phyloP scores from a whole-genome alignment of 2,329 filamentous ascomycete species.

The Aspergillus luchuensis region DNA sequence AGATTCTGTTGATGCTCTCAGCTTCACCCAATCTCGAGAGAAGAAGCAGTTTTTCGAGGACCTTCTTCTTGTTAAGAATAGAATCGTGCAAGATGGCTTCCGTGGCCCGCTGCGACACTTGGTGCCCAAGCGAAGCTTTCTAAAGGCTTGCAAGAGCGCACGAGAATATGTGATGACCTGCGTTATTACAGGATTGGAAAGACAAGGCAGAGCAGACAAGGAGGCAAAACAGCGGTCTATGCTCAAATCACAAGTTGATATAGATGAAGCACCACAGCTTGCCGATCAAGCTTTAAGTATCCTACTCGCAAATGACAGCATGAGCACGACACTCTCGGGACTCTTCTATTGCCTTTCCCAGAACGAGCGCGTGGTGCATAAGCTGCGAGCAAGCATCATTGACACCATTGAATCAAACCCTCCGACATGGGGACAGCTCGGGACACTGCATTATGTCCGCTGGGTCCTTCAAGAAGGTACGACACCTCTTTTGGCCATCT shows the following conservation, averaged over 20 bases:
- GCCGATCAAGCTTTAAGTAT: constrained; percentile 13
- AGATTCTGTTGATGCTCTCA: constrained; percentile 6
- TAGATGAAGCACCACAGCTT: background rate
- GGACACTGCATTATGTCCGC: constrained; percentile 14
- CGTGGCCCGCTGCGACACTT: constrained; percentile 11
- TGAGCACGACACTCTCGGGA: constrained; percentile 18
- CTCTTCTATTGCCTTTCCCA: constrained; percentile 14
- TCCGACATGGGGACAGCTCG: constrained; percentile 14
- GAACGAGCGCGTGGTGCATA: constrained; percentile 7
- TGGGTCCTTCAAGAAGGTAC: constrained; percentile 8
- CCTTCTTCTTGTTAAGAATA: constrained; percentile 9
- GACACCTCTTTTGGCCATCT: background rate
- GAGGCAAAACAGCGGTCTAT: background rate
- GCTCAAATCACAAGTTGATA: background rate
- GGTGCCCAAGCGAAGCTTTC: background rate
- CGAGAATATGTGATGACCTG: constrained; percentile 1
- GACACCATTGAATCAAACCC: constrained; percentile 3
- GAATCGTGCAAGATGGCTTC: constrained; percentile 13
- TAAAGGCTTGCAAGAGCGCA: background rate
- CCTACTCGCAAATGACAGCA: constrained; percentile 17
- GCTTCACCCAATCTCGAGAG: background rate
- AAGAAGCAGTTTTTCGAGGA: constrained; percentile 8
- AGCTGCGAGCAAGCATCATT: constrained; percentile 4
- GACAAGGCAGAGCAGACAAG: background rate
- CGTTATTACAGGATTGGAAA: background rate